phyloP scores from a whole-genome alignment of 306 rosid genomes.

The Carpinus fangiana region DNA sequence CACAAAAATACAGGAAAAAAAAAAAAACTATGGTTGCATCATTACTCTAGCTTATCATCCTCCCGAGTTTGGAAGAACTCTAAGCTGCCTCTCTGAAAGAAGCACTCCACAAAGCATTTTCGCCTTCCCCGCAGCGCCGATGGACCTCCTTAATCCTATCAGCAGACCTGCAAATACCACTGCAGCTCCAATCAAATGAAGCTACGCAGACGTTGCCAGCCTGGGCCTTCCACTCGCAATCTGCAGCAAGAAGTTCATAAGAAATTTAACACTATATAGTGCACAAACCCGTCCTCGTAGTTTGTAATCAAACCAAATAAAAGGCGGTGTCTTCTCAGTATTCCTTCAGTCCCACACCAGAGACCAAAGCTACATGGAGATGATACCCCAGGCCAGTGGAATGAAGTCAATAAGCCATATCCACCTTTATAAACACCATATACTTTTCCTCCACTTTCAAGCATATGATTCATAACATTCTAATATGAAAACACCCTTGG shows the following conservation, averaged over 20 bases:
- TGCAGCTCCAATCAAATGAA: conserved; percentile 96
- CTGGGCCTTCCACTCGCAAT: conserved; percentile 99
- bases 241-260: conserved; percentile 49
- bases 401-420: background rate
- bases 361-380: background rate
- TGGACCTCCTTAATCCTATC: conserved; percentile 97
- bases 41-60: conserved; percentile 35
- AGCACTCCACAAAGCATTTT: conserved; percentile 86
- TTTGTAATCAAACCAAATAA: conserved; percentile 8
- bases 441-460: background rate
- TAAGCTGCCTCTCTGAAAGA: conserved; percentile 52
- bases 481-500: background rate
- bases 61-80: conserved; percentile 76
- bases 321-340: background rate
- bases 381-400: background rate
- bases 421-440: background rate
- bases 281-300: background rate
- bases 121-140: conserved; percentile 93
- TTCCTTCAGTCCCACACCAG: background rate
- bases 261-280: conserved; percentile 11
- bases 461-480: background rate
- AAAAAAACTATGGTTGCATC: conserved; percentile 18
- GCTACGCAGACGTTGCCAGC: conserved; percentile 99
- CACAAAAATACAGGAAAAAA: conserved; percentile 34
- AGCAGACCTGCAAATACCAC: conserved; percentile 95